Percentiles rank a stretch among this genome's conserved stretches.
phyloP scores from a whole-genome alignment of 2,329 filamentous ascomycete species.

The Colletotrichum chlorophyti region DNA sequence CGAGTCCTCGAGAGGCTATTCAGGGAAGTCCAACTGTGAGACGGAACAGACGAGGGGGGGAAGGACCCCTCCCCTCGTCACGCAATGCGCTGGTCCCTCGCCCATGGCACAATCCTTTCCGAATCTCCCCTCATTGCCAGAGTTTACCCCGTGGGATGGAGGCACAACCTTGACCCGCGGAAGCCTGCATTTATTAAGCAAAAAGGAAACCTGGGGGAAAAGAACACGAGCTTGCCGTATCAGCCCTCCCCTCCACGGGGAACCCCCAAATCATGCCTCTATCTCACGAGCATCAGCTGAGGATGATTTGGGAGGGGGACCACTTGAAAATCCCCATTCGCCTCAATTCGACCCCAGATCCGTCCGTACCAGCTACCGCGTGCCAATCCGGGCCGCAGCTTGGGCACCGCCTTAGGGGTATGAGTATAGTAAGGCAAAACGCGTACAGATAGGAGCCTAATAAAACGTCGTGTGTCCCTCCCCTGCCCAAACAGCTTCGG shows the following conservation, averaged over 20 bases:
- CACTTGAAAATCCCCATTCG: background rate
- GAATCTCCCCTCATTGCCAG: slow-evolving; percentile 24
- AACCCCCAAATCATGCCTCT: slow-evolving; percentile 12
- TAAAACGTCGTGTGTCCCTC: slow-evolving; percentile 5
- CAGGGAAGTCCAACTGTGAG: slow-evolving; percentile 7
- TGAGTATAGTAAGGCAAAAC: slow-evolving; percentile 21
- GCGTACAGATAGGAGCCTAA: slow-evolving; percentile 14
- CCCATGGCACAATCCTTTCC: slow-evolving; percentile 20
- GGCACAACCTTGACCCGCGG: slow-evolving; percentile 19
- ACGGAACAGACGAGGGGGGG: background rate
- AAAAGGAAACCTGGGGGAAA: slow-evolving; percentile 24
- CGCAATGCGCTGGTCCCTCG: slow-evolving; percentile 14
- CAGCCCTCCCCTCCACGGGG: slow-evolving; percentile 5
- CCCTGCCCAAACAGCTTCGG: background rate
- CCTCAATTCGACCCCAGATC: slow-evolving; percentile 4
- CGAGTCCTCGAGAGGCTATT: slow-evolving; percentile 15
- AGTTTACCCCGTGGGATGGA: slow-evolving; percentile 16
- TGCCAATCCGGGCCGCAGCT: background rate
- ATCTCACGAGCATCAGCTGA: slow-evolving; percentile 27
- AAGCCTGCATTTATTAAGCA: slow-evolving; percentile 28
- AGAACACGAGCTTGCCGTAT: background rate
- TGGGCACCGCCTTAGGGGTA: background rate
- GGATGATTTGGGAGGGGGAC: too few species aligned
- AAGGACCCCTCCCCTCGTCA: slow-evolving; percentile 14
- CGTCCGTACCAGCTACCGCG: slow-evolving; percentile 16